Conservation (phyloP, 306 rosid species). For the Canavalia ensiformis region DNA sequence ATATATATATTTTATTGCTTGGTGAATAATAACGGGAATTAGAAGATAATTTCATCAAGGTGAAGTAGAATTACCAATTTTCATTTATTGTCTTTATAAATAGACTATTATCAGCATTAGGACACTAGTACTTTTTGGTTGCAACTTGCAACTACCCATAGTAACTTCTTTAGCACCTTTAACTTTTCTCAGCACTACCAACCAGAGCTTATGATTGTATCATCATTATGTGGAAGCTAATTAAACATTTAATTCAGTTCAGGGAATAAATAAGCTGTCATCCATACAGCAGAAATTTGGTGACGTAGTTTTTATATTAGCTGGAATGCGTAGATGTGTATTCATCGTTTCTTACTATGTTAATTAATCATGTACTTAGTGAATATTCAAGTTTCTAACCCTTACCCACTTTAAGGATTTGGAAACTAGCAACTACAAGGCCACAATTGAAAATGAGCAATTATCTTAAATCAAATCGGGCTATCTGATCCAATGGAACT, state of each 20-base stretch:
- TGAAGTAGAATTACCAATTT: not conserved
- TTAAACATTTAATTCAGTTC: constrained; percentile 6
- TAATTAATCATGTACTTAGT: too few species aligned
- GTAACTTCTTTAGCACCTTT: not conserved
- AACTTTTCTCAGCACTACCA: constrained; percentile 14
- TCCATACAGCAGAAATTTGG: not conserved
- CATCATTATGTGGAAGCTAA: constrained; percentile 33
- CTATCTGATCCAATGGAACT: too few species aligned
- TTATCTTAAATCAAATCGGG: not conserved
- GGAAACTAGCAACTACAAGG: not conserved
- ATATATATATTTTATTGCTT: too few species aligned
- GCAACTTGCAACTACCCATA: constrained; percentile 41
- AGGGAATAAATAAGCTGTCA: constrained; percentile 16
- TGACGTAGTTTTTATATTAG: constrained; percentile 2
- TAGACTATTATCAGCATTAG: not conserved
- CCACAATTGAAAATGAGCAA: not conserved
- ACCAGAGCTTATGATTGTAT: constrained; percentile 30
- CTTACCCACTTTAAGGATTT: not conserved
- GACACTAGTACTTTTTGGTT: not conserved
- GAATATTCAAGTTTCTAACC: constrained; percentile 4
- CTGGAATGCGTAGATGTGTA: constrained; percentile 8
- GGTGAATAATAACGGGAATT: not conserved
- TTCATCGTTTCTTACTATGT: not conserved
- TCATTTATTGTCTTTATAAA: not conserved
- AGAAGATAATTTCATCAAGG: not conserved